Evolutionary conservation across 352 stramenopile species (phyloP).

Genomic region (Pythium chondricola): DNA sequence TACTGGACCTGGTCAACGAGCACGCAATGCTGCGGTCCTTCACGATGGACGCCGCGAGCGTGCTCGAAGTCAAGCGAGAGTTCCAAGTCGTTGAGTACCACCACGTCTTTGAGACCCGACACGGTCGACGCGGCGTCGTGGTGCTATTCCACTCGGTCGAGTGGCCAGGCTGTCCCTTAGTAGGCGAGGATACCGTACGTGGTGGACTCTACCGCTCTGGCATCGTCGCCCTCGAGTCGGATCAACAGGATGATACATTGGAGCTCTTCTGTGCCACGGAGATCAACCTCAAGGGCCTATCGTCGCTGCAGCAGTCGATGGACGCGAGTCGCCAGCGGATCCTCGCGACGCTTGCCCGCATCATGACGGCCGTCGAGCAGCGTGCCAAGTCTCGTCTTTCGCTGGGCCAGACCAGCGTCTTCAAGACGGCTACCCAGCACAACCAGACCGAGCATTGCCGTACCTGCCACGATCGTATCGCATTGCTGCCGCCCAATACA

Average conservation of each 20-base stretch:
- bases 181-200: not conserved
- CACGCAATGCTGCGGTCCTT: constrained; percentile 9
- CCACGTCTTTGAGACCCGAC: constrained; percentile 4
- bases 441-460: constrained; percentile 1
- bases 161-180: constrained; percentile 1
- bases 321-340: constrained; percentile 10
- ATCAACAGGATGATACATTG: constrained; percentile 1
- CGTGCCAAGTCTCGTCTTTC: constrained; percentile 17
- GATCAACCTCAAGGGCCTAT: constrained; percentile 14
- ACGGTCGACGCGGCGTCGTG: constrained; percentile 5
- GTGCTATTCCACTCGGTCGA: constrained; percentile 15
- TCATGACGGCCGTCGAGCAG: constrained; percentile 15
- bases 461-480: constrained; percentile 6
- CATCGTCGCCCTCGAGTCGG: constrained; percentile 13
- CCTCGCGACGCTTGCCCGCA: constrained; percentile 2
- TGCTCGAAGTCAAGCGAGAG: constrained; percentile 1
- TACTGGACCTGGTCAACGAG: constrained; percentile 13
- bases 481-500: not conserved
- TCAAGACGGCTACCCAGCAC: constrained; percentile 3
- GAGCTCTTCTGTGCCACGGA: constrained; percentile 14
- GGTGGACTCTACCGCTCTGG: constrained; percentile 15
- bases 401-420: constrained; percentile 11
- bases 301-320: not conserved
- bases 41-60: not conserved
- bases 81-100: constrained; percentile 16